A percentile compares a stretch with the other conserved stretches of the same genome.
Evolutionary conservation across 31 red algal genomes (phyloP).

Genomic region (Endocladia muricata): DNA sequence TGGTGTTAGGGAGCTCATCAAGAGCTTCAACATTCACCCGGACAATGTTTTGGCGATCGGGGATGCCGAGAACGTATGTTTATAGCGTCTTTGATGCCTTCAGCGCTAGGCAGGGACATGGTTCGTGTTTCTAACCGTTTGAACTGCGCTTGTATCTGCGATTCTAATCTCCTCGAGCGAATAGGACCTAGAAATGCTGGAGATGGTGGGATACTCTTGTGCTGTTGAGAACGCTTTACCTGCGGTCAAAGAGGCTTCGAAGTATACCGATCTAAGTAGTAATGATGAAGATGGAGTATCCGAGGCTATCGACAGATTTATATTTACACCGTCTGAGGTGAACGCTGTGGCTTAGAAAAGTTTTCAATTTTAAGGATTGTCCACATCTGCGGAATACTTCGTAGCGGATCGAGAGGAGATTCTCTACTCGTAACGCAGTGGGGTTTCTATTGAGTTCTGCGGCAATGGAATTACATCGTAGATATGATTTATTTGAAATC

Average conservation of each 20-base stretch:
- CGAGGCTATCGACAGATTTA: conserved; percentile 62
- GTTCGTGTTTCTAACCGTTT: not conserved
- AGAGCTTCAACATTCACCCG: conserved; percentile 44
- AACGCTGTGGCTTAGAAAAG: no score
- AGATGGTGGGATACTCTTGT: conserved; percentile 59
- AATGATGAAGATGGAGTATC: conserved; percentile 76
- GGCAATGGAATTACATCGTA: no score
- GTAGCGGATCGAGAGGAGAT: no score
- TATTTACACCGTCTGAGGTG: conserved; percentile 7
- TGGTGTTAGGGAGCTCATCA: conserved; percentile 61
- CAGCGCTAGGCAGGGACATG: not conserved
- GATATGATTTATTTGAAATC: no score
- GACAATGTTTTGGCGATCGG: conserved; percentile 81
- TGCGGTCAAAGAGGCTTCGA: conserved; percentile 57
- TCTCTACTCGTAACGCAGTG: no score
- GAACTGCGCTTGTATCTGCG: not conserved
- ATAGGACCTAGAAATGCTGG: conserved; percentile 73
- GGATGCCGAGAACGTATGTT: conserved; percentile 89
- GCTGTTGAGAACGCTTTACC: conserved; percentile 82
- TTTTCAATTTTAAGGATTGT: no score
- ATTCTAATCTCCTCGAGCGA: not conserved
- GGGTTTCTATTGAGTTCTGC: no score
- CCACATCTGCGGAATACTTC: no score
- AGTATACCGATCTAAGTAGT: conserved; percentile 31
- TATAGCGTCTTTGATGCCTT: no score